Evolutionary conservation across 2,329 filamentous ascomycete species (phyloP), one percentile per base, ranked within the genome.

Genomic region (Hypoxylon sp.): DNA sequence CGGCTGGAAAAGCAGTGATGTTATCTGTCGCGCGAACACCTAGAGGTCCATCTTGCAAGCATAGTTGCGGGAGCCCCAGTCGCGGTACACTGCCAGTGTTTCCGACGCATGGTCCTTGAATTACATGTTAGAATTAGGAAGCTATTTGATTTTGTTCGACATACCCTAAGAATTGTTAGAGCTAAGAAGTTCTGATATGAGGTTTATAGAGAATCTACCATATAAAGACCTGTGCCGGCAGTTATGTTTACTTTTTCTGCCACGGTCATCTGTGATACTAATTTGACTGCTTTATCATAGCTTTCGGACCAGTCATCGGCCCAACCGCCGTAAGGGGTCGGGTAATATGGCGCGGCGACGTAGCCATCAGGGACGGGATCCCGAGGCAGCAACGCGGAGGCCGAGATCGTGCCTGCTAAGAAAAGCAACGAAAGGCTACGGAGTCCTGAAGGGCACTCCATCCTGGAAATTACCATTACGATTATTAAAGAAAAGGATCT

Each of bases 201-300:
- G 37, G n/a, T 53, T 34, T n/a, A 27, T 11, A 43, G 39, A 21
- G 23, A 81, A 41, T 70, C 57, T 63, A 86, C 91, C 91, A 93
- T 94, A 68, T 84, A 90, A 43, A 90, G 84, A 1, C 91, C 91
- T 1, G 86, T 90, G 2, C 91, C 91, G 1, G 87, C 86, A 0
- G 91, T 93, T 54, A 94, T 84, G 74, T 94, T 94, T 2, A 90
- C 89, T 80, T 94, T 95, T 76, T 94, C 92, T 1, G 91, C 91
- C 60, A 95, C 78, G 0, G 91, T 94, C 91, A 95, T 92, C 50
- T 88, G 85, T 56, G 87, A 86, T 14, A 95, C 91, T 12, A 94
- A 77, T 2, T 81, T 78, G 61, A 88, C 84, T 1, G 92, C 92
- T 73, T 91, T 93, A 55, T 80, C 80, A 74, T 94, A 95, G 71